phyloP scores from a whole-genome alignment of 2,329 filamentous ascomycete genomes.

The Ceratocystis huliohia region DNA sequence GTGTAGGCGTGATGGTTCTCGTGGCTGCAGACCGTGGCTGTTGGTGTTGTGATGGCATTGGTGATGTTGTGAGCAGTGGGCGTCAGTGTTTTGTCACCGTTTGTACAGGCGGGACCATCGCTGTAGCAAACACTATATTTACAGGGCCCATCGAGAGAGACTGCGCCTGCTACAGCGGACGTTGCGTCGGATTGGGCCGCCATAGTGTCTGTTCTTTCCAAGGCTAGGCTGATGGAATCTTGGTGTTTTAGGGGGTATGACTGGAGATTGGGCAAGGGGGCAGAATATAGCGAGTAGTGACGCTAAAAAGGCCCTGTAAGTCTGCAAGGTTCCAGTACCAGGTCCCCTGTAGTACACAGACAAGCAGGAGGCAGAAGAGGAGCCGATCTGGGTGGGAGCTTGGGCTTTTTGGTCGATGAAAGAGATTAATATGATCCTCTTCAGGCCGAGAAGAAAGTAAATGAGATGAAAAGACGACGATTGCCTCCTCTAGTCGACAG shows the following conservation, averaged over 20 bases:
- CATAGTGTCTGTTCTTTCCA: not conserved
- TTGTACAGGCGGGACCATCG: not conserved
- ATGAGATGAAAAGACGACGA: not conserved
- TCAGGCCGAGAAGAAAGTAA: not conserved
- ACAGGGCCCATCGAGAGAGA: not conserved
- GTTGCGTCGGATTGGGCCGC: not conserved
- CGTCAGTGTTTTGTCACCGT: not conserved
- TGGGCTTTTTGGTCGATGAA: not conserved
- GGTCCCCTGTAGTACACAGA: constrained; percentile 5
- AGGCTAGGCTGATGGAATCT: not conserved
- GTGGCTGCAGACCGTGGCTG: not conserved
- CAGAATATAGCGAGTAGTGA: not conserved
- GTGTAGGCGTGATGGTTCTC: not conserved
- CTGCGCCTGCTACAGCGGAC: not conserved
- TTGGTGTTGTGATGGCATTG: not conserved
- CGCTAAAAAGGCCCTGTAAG: not conserved
- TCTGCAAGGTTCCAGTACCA: not conserved
- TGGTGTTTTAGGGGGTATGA: not conserved
- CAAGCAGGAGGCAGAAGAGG: not conserved
- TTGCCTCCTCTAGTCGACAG: not conserved
- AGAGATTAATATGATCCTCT: not conserved
- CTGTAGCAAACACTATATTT: not conserved
- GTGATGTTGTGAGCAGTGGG: not conserved
- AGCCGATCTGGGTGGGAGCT: not conserved
- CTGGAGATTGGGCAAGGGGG: not conserved